Percentiles rank a stretch among this genome's conserved stretches.
phyloP scores from a whole-genome alignment of 2,329 filamentous ascomycete species.

The Mollisia scopiformis region DNA sequence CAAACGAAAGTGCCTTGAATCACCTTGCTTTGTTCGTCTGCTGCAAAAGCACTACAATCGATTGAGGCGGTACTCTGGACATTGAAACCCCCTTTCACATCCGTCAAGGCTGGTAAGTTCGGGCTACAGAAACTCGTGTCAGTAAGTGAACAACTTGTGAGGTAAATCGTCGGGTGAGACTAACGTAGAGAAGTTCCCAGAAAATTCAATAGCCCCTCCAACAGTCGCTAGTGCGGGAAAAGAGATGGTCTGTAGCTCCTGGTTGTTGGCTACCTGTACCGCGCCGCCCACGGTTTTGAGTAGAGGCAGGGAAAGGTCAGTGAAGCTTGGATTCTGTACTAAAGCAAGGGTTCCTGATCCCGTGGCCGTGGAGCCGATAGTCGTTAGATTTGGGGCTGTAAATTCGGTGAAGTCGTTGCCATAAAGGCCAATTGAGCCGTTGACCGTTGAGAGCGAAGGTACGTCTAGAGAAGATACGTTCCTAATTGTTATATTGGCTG shows the following conservation, averaged over 20 bases:
- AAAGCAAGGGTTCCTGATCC: slow-evolving; percentile 59
- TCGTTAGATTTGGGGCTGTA: slow-evolving; percentile 70
- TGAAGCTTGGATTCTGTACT: slow-evolving; percentile 61
- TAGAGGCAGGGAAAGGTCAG: slow-evolving; percentile 75
- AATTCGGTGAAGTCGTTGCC: slow-evolving; percentile 70
- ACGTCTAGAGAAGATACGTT: slow-evolving; percentile 76
- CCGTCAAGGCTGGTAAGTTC: slow-evolving; percentile 64
- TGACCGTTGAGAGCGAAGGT: slow-evolving; percentile 73
- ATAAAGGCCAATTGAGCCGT: slow-evolving; percentile 82
- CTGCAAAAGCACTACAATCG: slow-evolving; percentile 26
- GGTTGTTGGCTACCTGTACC: slow-evolving; percentile 90
- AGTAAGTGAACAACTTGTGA: too few relatives aligned
- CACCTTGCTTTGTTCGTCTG: slow-evolving; percentile 38
- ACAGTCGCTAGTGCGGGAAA: slow-evolving; percentile 72
- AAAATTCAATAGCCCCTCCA: slow-evolving; percentile 80
- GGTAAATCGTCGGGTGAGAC: slow-evolving; percentile 41
- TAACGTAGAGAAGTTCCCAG: slow-evolving; percentile 82
- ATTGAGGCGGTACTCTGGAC: slow-evolving; percentile 40
- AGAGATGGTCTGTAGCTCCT: slow-evolving; percentile 66
- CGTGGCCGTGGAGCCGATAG: slow-evolving; percentile 47
- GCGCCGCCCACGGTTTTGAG: slow-evolving; percentile 75
- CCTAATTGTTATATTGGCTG: slow-evolving; percentile 79
- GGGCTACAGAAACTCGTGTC: slow-evolving; percentile 54
- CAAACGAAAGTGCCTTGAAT: slow-evolving; percentile 53
- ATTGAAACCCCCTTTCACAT: slow-evolving; percentile 74